Conservation (phyloP, 2,329 filamentous ascomycete genomes). For the Beauveria australis region DNA sequence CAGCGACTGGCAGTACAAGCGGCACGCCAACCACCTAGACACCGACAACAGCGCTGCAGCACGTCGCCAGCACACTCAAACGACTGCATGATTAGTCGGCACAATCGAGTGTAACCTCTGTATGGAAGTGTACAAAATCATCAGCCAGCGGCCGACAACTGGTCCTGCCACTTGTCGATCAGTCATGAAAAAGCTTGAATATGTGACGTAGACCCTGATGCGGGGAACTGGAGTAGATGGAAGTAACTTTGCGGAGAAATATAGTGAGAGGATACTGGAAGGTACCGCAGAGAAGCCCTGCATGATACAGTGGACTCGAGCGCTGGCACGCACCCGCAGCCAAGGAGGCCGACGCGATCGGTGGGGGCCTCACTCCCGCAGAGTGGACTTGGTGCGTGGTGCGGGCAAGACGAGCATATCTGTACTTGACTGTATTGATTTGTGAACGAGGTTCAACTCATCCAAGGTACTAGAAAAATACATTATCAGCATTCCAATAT, state of each 20-base stretch:
- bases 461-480: too few species aligned
- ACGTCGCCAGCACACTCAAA: not conserved
- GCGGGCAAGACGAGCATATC: too few species aligned
- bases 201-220: conserved; percentile 6
- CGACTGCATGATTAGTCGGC: not conserved
- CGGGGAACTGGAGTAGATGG: not conserved
- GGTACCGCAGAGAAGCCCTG: not conserved
- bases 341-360: conserved; percentile 1
- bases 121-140: not conserved
- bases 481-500: too few species aligned
- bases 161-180: not conserved
- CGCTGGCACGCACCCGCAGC: not conserved
- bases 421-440: too few species aligned
- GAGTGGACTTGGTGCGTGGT: not conserved
- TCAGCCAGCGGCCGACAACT: not conserved
- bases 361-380: not conserved
- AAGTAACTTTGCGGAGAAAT: not conserved
- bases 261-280: not conserved
- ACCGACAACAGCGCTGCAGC: not conserved
- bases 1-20: not conserved
- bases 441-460: too few species aligned
- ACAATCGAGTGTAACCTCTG: not conserved
- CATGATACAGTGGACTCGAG: not conserved
- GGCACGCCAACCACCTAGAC: not conserved
- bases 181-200: conserved; percentile 9